A percentile compares a stretch with the other conserved stretches of the same genome.
phyloP scores from a whole-genome alignment of 192 early-diverging fungal genomes.

The Podila epigama region DNA sequence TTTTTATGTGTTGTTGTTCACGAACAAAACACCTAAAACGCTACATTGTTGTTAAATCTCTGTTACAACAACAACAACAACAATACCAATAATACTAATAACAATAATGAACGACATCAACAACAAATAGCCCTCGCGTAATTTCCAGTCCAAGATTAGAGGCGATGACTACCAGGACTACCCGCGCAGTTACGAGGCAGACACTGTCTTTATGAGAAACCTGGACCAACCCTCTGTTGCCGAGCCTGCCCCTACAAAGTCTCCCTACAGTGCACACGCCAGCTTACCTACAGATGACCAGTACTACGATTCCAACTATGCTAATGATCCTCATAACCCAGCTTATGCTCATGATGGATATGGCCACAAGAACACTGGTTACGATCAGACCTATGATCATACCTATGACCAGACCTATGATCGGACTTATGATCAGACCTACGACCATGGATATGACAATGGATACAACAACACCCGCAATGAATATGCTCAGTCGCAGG shows the following conservation, averaged over 20 bases:
- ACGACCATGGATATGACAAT: conserved; percentile 16
- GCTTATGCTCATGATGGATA: conserved; percentile 18
- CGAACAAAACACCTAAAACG: background rate
- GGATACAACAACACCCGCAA: conserved; percentile 23
- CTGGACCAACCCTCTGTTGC: conserved; percentile 30
- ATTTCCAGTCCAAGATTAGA: conserved; percentile 55
- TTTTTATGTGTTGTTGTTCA: conserved; percentile 6
- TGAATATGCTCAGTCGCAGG: conserved; percentile 39
- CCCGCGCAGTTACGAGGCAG: conserved; percentile 44
- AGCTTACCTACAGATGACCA: conserved; percentile 28
- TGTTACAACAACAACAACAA: background rate
- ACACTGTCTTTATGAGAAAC: conserved; percentile 51
- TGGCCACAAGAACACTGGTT: background rate
- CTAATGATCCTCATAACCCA: conserved; percentile 1
- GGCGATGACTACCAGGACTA: conserved; percentile 46
- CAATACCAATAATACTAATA: background rate
- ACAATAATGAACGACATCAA: background rate
- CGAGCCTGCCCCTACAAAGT: conserved; percentile 37
- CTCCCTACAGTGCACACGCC: conserved; percentile 23
- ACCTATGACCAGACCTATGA: conserved; percentile 9
- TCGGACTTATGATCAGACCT: conserved; percentile 2
- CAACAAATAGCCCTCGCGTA: conserved; percentile 45
- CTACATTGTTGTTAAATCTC: background rate
- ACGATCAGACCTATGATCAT: conserved; percentile 11
- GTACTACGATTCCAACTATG: conserved; percentile 36